phyloP scores from a whole-genome alignment of 1,284 basidiomycete species.

The Hemileia vastatrix region DNA sequence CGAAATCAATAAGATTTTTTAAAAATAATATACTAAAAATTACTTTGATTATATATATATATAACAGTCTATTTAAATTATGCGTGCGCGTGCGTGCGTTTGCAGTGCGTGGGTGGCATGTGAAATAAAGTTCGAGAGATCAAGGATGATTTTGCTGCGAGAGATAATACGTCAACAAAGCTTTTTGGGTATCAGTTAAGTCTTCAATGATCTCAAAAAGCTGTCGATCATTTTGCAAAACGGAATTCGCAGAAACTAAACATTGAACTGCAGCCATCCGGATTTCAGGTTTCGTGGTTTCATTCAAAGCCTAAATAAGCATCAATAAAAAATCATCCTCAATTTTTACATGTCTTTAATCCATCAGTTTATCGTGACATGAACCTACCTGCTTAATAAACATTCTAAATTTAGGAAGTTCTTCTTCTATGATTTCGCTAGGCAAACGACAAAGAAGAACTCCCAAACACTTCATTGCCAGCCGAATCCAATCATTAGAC shows the following conservation, averaged over 20 bases:
- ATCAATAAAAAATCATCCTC: neutral
- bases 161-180: conserved; percentile 30
- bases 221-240: conserved; percentile 25
- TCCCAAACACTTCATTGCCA: conserved; percentile 19
- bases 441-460: conserved; percentile 21
- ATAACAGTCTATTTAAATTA: too few relatives aligned
- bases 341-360: too few relatives aligned
- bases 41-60: too few relatives aligned
- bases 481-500: conserved; percentile 17
- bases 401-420: conserved; percentile 22
- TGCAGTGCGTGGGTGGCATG: too few relatives aligned
- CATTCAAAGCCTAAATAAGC: conserved; percentile 23
- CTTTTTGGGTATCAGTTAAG: conserved; percentile 27
- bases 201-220: conserved; percentile 26
- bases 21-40: too few relatives aligned
- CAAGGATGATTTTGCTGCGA: too few relatives aligned
- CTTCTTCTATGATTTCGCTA: conserved; percentile 29
- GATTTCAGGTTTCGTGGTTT: conserved; percentile 21
- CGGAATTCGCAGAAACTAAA: conserved; percentile 25
- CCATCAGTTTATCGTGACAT: too few relatives aligned
- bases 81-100: too few relatives aligned
- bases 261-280: conserved; percentile 25
- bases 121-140: too few relatives aligned
- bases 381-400: conserved; percentile 26
- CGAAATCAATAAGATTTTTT: too few relatives aligned